Evolutionary conservation across 2,329 filamentous ascomycete genomes (phyloP).

Genomic region (Aspergillus ruber): DNA sequence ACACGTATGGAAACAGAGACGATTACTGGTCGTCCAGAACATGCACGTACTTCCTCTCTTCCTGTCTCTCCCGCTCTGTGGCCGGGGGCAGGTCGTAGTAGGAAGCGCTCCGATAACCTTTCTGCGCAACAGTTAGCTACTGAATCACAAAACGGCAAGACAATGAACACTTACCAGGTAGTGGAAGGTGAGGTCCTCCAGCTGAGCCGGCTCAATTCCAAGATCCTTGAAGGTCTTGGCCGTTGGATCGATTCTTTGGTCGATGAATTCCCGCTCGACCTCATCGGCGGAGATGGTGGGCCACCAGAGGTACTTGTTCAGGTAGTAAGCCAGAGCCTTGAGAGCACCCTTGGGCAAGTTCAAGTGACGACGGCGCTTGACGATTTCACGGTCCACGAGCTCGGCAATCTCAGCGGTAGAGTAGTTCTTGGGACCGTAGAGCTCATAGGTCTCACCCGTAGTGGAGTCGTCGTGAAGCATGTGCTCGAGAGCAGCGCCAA

Average conservation of each 20-base stretch:
- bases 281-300: constrained; percentile 74
- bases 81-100: constrained; percentile 92
- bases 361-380: constrained; percentile 81
- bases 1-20: constrained; percentile 28
- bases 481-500: constrained; percentile 77
- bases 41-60: constrained; percentile 96
- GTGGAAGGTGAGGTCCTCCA: constrained; percentile 82
- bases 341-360: constrained; percentile 79
- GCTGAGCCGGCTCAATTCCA: constrained; percentile 79
- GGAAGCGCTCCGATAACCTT: constrained; percentile 80
- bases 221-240: constrained; percentile 97
- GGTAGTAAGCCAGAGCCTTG: constrained; percentile 64
- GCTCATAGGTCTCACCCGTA: constrained; percentile 83
- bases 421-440: constrained; percentile 91
- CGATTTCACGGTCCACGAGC: constrained; percentile 85
- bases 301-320: constrained; percentile 89
- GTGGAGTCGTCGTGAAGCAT: constrained; percentile 91
- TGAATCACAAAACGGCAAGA: not conserved
- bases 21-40: constrained; percentile 77
- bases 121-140: constrained; percentile 44
- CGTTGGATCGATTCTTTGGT: constrained; percentile 81
- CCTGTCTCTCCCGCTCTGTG: constrained; percentile 87
- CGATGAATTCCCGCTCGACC: constrained; percentile 84
- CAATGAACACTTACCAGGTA: constrained; percentile 65
- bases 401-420: constrained; percentile 78